phyloP scores from a whole-genome alignment of 2,329 filamentous ascomycete species.

The Scopulariopsis brevicaulis region DNA sequence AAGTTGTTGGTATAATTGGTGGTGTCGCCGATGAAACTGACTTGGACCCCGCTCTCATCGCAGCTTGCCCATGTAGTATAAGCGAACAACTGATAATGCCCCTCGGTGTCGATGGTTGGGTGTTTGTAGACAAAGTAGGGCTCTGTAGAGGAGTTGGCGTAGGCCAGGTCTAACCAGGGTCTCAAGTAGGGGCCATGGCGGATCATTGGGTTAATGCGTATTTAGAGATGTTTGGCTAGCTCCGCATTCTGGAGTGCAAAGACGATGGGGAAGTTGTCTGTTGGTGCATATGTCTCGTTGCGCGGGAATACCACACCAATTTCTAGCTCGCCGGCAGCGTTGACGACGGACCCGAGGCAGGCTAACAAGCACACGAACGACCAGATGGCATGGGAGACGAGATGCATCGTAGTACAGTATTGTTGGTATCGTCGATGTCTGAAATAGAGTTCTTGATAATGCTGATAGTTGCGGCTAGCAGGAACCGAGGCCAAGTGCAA shows the following conservation, averaged over 20 bases:
- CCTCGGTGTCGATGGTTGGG: constrained; percentile 6
- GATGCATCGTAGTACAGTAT: constrained; percentile 2
- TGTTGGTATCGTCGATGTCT: neutral
- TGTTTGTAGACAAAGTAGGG: constrained; percentile 7
- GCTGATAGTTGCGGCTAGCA: neutral
- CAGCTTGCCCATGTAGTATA: constrained; percentile 4
- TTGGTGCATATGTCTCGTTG: constrained; percentile 16
- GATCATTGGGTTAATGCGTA: neutral
- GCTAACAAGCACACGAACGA: constrained; percentile 4
- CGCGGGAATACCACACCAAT: constrained; percentile 18
- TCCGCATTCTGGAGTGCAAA: constrained; percentile 15
- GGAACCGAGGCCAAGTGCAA: neutral
- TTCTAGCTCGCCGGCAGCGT: constrained; percentile 10
- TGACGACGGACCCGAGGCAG: constrained; percentile 6
- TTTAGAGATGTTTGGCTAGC: constrained; percentile 9
- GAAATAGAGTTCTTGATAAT: neutral
- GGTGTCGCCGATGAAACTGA: constrained; percentile 1
- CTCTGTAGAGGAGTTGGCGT: constrained; percentile 4
- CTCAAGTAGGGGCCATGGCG: neutral
- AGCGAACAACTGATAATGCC: constrained; percentile 5
- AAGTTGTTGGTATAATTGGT: constrained; percentile 6
- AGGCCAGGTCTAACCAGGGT: neutral
- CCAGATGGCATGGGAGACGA: constrained; percentile 1
- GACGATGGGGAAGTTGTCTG: constrained; percentile 14
- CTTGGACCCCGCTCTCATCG: constrained; percentile 5